Conservation (phyloP, 352 stramenopile genomes). For the Discostella stelligera region DNA sequence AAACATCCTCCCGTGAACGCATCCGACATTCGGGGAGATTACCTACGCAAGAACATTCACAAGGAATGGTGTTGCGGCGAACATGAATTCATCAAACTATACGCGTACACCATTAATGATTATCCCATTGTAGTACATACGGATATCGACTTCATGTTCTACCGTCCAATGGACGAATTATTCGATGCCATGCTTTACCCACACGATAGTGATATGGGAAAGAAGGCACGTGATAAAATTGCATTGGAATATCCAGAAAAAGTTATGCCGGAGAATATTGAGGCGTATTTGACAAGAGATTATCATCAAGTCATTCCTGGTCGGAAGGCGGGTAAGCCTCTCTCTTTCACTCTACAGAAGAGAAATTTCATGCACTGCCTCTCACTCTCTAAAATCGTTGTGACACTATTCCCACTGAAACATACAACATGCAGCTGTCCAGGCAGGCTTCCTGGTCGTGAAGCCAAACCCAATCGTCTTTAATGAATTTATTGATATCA, state of each 20-base stretch:
- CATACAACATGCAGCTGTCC: constrained; percentile 42
- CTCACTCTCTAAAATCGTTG: neutral
- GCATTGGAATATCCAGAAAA: constrained; percentile 49
- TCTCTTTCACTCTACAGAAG: neutral
- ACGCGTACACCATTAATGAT: constrained; percentile 70
- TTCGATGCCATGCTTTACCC: constrained; percentile 68
- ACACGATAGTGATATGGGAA: constrained; percentile 37
- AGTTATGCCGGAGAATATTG: constrained; percentile 54
- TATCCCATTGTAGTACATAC: constrained; percentile 74
- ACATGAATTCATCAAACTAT: constrained; percentile 75
- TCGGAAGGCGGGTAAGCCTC: constrained; percentile 25
- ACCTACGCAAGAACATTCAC: constrained; percentile 58
- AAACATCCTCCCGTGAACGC: constrained; percentile 56
- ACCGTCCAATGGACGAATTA: constrained; percentile 72
- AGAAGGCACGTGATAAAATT: constrained; percentile 40
- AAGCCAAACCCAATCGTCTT: constrained; percentile 59
- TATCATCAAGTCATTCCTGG: constrained; percentile 64
- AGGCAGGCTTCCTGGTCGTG: constrained; percentile 82
- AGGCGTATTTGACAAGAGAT: constrained; percentile 79
- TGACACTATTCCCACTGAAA: neutral
- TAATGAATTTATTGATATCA: constrained; percentile 70
- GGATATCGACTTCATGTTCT: constrained; percentile 73
- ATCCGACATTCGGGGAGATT: constrained; percentile 62
- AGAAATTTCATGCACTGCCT: neutral
- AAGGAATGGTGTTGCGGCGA: constrained; percentile 78